Evolutionary conservation across 345 rosid species (phyloP).

Genomic region (Anastatica hierochuntica): DNA sequence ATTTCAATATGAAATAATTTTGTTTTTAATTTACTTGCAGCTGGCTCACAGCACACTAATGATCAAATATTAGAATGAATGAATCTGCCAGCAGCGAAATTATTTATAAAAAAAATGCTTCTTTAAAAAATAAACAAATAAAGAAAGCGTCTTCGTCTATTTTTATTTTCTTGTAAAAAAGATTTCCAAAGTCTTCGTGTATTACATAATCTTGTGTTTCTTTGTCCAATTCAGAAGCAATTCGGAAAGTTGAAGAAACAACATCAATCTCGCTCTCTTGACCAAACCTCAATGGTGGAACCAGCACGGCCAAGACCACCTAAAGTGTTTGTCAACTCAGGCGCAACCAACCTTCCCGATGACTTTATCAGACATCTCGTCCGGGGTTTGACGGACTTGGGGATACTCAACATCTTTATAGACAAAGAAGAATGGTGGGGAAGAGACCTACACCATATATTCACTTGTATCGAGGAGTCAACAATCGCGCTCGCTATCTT

Average conservation of each 20-base stretch:
- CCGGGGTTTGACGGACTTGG: not conserved
- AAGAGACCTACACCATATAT: constrained; percentile 1
- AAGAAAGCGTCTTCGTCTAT: not conserved
- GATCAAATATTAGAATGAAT: not conserved
- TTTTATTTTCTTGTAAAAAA: not conserved
- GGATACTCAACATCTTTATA: constrained; percentile 9
- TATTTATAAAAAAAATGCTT: no score
- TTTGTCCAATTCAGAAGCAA: not conserved
- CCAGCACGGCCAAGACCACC: not conserved
- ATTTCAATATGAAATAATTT: not conserved
- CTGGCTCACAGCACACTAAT: not conserved
- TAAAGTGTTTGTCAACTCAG: constrained; percentile 18
- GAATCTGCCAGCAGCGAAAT: no score
- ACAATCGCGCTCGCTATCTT: constrained; percentile 11
- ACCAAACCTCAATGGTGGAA: constrained; percentile 13
- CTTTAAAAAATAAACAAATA: no score
- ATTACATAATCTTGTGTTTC: not conserved
- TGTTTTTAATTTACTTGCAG: not conserved
- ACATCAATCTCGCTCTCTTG: not conserved
- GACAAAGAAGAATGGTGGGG: constrained; percentile 10
- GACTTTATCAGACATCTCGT: constrained; percentile 19
- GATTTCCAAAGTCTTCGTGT: not conserved
- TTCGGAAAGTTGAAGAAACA: not conserved
- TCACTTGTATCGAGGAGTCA: constrained; percentile 10
- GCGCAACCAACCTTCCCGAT: constrained; percentile 6